phyloP scores from a whole-genome alignment of 2,329 filamentous ascomycete genomes.

The Leptosphaerulina australis region DNA sequence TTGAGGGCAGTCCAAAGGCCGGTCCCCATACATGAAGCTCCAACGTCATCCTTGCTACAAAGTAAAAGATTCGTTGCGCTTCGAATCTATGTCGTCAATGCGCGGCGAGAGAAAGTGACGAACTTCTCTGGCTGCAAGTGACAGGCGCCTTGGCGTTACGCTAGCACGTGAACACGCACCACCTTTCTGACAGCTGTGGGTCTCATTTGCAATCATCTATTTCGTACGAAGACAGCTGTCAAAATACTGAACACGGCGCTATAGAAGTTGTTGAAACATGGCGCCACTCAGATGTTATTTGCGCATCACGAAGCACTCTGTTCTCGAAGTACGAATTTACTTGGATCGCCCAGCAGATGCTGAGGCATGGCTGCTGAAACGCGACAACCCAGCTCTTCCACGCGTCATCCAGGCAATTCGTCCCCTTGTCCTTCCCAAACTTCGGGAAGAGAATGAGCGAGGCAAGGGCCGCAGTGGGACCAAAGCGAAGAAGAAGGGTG shows the following conservation, averaged over 20 bases:
- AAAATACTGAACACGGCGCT: constrained; percentile 1
- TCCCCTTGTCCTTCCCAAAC: constrained; percentile 85
- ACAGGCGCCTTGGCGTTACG: constrained; percentile 20
- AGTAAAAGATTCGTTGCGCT: neutral
- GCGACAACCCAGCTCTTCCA: constrained; percentile 75
- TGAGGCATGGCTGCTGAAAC: constrained; percentile 81
- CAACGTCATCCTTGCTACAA: constrained; percentile 56
- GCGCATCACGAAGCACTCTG: constrained; percentile 88
- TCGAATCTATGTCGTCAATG: neutral
- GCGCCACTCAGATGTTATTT: constrained; percentile 88
- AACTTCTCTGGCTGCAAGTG: neutral
- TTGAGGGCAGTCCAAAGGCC: constrained; percentile 85
- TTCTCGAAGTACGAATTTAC: constrained; percentile 96
- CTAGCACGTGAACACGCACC: constrained; percentile 32
- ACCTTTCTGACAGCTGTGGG: constrained; percentile 5
- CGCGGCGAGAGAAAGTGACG: neutral
- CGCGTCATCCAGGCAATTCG: constrained; percentile 84
- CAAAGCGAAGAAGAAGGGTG: constrained; percentile 73
- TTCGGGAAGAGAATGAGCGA: constrained; percentile 79
- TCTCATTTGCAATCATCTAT: neutral
- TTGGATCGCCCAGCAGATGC: constrained; percentile 86
- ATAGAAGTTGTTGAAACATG: constrained; percentile 59
- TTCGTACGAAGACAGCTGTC: constrained; percentile 5
- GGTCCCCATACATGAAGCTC: constrained; percentile 90
- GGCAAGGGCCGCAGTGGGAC: constrained; percentile 64